phyloP scores from a whole-genome alignment of 805 yeast species.

The Zygoascus biomembranicola region DNA sequence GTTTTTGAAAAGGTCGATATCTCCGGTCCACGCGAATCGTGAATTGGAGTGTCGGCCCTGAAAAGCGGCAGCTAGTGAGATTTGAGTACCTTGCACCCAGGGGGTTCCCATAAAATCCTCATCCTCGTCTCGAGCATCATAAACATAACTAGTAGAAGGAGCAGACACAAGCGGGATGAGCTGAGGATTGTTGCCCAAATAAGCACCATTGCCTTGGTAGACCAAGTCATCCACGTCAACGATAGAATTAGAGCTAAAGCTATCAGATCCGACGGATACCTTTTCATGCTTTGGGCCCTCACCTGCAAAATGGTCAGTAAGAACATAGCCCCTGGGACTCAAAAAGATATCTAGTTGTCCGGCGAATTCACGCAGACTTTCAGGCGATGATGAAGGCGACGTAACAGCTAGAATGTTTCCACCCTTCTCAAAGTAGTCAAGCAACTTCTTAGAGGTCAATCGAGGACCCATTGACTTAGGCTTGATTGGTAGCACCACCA shows the following conservation, averaged over 20 bases:
- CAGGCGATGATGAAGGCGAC: slow-evolving; percentile 44
- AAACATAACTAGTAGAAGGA: slow-evolving; percentile 55
- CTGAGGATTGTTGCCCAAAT: slow-evolving; percentile 58
- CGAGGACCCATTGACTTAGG: slow-evolving; percentile 34
- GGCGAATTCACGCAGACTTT: slow-evolving; percentile 56
- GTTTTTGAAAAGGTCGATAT: slow-evolving; percentile 43
- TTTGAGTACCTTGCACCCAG: slow-evolving; percentile 81
- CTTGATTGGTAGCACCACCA: slow-evolving; percentile 50
- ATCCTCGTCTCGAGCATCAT: slow-evolving; percentile 38
- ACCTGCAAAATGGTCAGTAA: slow-evolving; percentile 56
- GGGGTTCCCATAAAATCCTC: slow-evolving; percentile 29
- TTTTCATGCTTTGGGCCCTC: slow-evolving; percentile 23
- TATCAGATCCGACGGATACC: slow-evolving; percentile 18
- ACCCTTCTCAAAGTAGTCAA: slow-evolving; percentile 54
- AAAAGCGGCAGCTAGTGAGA: slow-evolving; percentile 62
- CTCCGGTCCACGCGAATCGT: slow-evolving; percentile 77
- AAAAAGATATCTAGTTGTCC: slow-evolving; percentile 79
- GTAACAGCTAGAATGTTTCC: slow-evolving; percentile 70
- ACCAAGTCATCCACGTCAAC: slow-evolving; percentile 13
- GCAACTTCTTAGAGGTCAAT: slow-evolving; percentile 40
- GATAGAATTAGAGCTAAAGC: slow-evolving; percentile 6
- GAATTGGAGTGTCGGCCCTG: slow-evolving; percentile 72
- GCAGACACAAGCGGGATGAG: slow-evolving; percentile 65
- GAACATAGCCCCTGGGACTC: slow-evolving; percentile 60
- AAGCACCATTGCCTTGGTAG: slow-evolving; percentile 56